Percentiles rank a stretch among this genome's conserved stretches.
These are phyloP conservation scores for Fusarium sacchari DNA, from an alignment of 2,329 filamentous ascomycete species.

Conservation along the genomic window DNA sequence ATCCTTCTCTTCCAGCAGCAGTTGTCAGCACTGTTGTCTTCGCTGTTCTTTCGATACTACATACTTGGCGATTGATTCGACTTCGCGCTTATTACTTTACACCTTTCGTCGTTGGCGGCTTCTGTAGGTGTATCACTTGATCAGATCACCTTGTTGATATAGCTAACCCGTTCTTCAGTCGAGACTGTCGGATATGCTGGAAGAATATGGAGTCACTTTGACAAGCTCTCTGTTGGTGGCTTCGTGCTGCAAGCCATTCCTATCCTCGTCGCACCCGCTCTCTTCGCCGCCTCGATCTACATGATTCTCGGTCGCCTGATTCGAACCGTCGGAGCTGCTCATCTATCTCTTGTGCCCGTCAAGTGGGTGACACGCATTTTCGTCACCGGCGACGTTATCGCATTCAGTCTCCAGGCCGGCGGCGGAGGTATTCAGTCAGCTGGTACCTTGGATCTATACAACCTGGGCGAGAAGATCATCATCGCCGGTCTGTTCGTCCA, in stretches of 20 bases:
- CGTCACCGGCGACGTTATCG: slow-evolving; percentile 2
- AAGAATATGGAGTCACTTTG: slow-evolving; percentile 18
- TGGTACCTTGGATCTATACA: not conserved
- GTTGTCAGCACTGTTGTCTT: not conserved
- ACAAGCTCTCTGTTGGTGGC: not conserved
- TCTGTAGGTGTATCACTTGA: not conserved
- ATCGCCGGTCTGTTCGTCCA: slow-evolving; percentile 3
- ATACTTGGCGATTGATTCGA: not conserved
- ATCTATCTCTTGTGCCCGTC: slow-evolving; percentile 1
- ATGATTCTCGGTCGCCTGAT: slow-evolving; percentile 20
- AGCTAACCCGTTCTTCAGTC: not conserved
- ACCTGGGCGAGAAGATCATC: slow-evolving; percentile 11
- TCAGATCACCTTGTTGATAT: fast-evolving
- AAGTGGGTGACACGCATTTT: slow-evolving; percentile 18
- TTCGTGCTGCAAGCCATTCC: slow-evolving; percentile 12
- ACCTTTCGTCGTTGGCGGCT: not conserved
- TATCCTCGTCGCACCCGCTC: slow-evolving; percentile 10
- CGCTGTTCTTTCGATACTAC: not conserved
- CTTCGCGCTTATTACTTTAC: slow-evolving; percentile 10
- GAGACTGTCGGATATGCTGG: slow-evolving; percentile 9
- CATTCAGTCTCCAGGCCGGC: not conserved
- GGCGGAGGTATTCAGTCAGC: slow-evolving; percentile 10
- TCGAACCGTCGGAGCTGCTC: not conserved
- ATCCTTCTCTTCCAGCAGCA: not conserved
- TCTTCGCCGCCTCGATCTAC: slow-evolving; percentile 17